Evolutionary conservation across 2,329 filamentous ascomycete species (phyloP).

Genomic region (Lecanosticta acicola): DNA sequence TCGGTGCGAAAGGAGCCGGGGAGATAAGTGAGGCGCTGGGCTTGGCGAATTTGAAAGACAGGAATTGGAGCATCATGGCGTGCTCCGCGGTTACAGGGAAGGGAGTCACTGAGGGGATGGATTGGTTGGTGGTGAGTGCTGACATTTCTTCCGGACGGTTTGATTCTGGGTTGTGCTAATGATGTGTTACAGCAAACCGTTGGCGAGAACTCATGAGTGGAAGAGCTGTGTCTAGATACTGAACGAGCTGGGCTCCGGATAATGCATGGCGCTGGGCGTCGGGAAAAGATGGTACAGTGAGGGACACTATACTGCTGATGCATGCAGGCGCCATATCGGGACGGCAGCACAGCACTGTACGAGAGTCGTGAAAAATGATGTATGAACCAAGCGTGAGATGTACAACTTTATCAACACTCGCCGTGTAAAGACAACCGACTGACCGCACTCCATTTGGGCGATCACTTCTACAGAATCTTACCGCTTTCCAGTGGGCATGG

Average conservation of each 20-base stretch:
- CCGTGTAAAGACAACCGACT: too few relatives aligned
- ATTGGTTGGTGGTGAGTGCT: slow-evolving; percentile 87
- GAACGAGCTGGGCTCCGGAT: background rate
- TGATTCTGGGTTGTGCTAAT: too few relatives aligned
- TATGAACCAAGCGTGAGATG: too few relatives aligned
- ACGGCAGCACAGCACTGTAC: too few relatives aligned
- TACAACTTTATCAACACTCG: too few relatives aligned
- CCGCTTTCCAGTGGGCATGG: too few relatives aligned
- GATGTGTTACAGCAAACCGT: slow-evolving; percentile 21
- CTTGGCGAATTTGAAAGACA: slow-evolving; percentile 83
- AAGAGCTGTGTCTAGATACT: background rate
- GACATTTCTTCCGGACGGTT: too few relatives aligned
- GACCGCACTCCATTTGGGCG: too few relatives aligned
- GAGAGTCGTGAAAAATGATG: too few relatives aligned
- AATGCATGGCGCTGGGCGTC: background rate
- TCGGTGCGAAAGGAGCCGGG: slow-evolving; percentile 89
- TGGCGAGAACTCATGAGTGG: slow-evolving; percentile 19
- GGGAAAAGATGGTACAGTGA: background rate
- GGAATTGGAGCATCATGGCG: slow-evolving; percentile 98
- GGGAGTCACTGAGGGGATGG: slow-evolving; percentile 95
- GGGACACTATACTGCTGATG: too few relatives aligned
- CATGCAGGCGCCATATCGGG: too few relatives aligned
- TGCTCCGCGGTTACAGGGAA: slow-evolving; percentile 94
- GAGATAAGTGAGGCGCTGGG: slow-evolving; percentile 93
- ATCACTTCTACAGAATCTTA: too few relatives aligned